Base-by-base conservation (phyloP, 2,329 filamentous ascomycete genomes). In the Apiospora koreana region DNA sequence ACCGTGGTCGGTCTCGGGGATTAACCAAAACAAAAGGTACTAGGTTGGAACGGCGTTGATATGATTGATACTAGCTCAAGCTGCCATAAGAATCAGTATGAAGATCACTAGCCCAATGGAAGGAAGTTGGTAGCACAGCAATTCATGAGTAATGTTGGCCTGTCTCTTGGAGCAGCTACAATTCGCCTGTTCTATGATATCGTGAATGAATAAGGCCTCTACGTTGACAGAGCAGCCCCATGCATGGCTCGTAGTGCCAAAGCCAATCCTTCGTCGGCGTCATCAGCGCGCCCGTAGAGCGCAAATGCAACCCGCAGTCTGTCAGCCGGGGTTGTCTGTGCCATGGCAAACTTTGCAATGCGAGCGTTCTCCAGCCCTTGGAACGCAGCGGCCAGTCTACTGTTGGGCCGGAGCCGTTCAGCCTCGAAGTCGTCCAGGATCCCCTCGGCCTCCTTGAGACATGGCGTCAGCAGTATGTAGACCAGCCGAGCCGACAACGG, bases 61-160 rank as follows among this genome's bases (percentile, higher is more conserved):
- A n/a, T 62, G 31, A 62, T 62, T 62, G 54, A 62, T 62, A 62
- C 54, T 31, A 62, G 21, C 54, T 38, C 54, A 62, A 62, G 38
- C 54, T 62, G 54, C 31, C 21, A n/a, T 31, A 62, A 31, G 4
- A 54, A 54, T 62, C 8, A 62, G 28, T 23, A 62, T 38, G 54
- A 21, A 62, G 28, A 35, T 62, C 54, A 62, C n/a, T 62, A 62
- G 54, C 54, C 54, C 31, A 38, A 62, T 38, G 54, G 21, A 62
- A 62, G 54, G 9, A 62, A 21, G 21, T 38, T 62, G n/a, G 18
- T 18, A 38, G 8, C 28, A 38, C 21, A 38, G 8, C 28, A 38
- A 62, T n/a, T 10, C 9, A 62, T 62, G 31, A n/a, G n/a, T 62
- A 9, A 3, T n/a, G 16, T 35, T 5, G 28, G 50, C 16, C 16